Conservation (phyloP, 1,139 yeast genomes). For the Candida sp. region DNA sequence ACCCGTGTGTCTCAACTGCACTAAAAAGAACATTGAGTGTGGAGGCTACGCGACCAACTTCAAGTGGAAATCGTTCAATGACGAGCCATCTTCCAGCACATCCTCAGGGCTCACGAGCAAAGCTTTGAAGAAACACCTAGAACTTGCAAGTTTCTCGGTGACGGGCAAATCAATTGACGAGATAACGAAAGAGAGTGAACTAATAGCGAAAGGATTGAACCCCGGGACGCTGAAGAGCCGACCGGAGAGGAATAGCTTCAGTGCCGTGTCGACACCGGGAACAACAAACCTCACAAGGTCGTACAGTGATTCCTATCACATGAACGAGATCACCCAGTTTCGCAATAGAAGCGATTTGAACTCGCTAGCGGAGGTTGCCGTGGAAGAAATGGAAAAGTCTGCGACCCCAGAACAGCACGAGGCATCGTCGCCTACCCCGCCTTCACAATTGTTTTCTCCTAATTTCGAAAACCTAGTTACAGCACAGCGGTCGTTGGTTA, state of each 20-base stretch:
- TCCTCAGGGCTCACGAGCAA: background rate
- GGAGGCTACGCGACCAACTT: conserved; percentile 68
- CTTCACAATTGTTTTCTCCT: conserved; percentile 1
- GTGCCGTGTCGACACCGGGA: background rate
- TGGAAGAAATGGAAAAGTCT: conserved; percentile 26
- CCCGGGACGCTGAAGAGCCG: conserved; percentile 30
- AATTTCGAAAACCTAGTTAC: background rate
- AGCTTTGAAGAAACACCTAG: conserved; percentile 45
- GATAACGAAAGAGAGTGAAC: conserved; percentile 50
- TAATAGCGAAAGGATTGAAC: conserved; percentile 53
- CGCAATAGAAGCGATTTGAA: conserved; percentile 18
- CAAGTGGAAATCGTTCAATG: conserved; percentile 63
- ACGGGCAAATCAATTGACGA: conserved; percentile 56
- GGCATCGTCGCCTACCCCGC: background rate
- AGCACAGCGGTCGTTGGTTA: background rate
- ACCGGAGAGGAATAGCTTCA: conserved; percentile 10
- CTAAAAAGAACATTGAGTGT: conserved; percentile 77
- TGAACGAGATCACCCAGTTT: background rate
- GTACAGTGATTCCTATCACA: background rate
- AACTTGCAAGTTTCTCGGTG: conserved; percentile 56
- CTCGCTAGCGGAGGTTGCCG: conserved; percentile 35
- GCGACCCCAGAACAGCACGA: conserved; percentile 16
- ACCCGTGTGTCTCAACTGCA: conserved; percentile 81
- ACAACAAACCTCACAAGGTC: background rate
- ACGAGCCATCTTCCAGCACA: conserved; percentile 7